Evolutionary conservation across 139 green algal genomes (phyloP).

Genomic region (Parachlorella kessleri): DNA sequence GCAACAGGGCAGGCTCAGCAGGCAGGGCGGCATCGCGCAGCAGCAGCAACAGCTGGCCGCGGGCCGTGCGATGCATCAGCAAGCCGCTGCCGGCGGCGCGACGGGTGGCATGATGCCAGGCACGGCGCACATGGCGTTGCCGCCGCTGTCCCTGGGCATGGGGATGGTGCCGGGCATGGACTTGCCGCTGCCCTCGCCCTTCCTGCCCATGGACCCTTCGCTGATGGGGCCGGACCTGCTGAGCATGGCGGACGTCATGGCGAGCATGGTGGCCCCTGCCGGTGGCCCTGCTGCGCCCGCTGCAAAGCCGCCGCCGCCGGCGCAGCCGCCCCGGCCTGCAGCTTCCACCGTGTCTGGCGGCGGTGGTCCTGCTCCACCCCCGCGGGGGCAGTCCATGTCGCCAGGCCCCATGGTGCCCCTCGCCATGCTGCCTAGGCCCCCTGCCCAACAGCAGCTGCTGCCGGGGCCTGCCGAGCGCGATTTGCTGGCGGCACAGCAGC

Average conservation of each 20-base stretch:
- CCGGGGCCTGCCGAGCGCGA: no score
- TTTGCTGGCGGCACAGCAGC: no score
- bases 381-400: no score
- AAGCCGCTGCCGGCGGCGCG: neutral
- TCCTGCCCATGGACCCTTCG: neutral
- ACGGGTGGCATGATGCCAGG: neutral
- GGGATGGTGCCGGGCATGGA: neutral
- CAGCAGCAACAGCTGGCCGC: slow-evolving; percentile 19
- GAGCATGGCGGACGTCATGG: neutral
- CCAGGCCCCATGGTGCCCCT: no score
- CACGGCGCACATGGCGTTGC: neutral
- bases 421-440: no score
- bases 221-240: neutral
- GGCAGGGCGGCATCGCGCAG: neutral
- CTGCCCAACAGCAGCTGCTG: no score
- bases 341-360: no score
- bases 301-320: neutral
- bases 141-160: neutral
- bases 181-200: neutral
- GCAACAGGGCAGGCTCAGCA: neutral
- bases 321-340: neutral
- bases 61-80: no score
- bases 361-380: no score
- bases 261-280: neutral
- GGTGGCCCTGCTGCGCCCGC: neutral